phyloP scores from a whole-genome alignment of 2,329 filamentous ascomycete species.

The Chrysoporthe cubensis region DNA sequence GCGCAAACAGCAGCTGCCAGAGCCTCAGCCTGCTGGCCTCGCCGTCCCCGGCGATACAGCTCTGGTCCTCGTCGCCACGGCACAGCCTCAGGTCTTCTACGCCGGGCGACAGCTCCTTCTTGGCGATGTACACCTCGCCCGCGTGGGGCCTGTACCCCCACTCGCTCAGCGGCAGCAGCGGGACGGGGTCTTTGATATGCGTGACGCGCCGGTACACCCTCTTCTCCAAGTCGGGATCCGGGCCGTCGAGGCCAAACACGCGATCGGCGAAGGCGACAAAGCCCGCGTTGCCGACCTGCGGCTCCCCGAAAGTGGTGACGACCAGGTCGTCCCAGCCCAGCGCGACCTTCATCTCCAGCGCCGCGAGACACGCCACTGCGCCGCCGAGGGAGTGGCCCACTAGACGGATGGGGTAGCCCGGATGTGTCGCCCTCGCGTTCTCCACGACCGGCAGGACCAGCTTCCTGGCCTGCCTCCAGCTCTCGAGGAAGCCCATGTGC shows the following conservation, averaged over 20 bases:
- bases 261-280: constrained; percentile 60
- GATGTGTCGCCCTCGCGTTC: constrained; percentile 62
- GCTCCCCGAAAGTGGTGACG: constrained; percentile 93
- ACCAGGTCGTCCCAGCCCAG: constrained; percentile 74
- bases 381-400: constrained; percentile 93
- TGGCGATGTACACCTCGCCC: constrained; percentile 86
- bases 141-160: constrained; percentile 88
- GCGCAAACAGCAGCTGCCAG: constrained; percentile 93
- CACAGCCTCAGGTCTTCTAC: constrained; percentile 73
- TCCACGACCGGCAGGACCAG: constrained; percentile 71
- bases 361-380: constrained; percentile 86
- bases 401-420: constrained; percentile 74
- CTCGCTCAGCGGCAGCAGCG: constrained; percentile 80
- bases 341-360: constrained; percentile 73
- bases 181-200: constrained; percentile 85
- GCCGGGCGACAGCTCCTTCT: constrained; percentile 68
- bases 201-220: constrained; percentile 76
- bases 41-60: constrained; percentile 66
- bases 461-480: constrained; percentile 77
- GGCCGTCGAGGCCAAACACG: constrained; percentile 49
- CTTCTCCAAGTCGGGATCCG: constrained; percentile 37
- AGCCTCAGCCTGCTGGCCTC: constrained; percentile 64
- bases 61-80: constrained; percentile 68
- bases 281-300: constrained; percentile 64
- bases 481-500: constrained; percentile 84